Evolutionary conservation across 768 basidiomycete genomes (phyloP).

Genomic region (Russula virescens): DNA sequence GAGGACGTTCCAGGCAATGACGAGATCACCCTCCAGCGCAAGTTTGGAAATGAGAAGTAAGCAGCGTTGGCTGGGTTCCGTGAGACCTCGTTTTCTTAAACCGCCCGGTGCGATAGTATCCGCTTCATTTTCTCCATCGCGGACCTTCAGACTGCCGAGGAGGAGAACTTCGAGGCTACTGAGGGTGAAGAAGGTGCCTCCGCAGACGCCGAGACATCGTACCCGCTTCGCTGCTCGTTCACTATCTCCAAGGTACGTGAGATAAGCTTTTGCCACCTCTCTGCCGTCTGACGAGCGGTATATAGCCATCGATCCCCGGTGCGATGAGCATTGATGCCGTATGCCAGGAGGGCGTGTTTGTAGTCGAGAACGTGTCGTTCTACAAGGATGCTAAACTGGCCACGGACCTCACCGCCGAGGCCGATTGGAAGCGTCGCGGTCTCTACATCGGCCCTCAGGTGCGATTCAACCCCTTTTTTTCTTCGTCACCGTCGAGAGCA

Average conservation of each 20-base stretch:
- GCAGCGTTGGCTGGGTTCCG: conserved; percentile 29
- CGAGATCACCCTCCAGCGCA: conserved; percentile 75
- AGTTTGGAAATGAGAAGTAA: conserved; percentile 86
- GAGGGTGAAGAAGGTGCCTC: conserved; percentile 39
- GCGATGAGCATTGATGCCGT: conserved; percentile 75
- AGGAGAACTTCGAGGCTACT: conserved; percentile 34
- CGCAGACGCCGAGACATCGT: conserved; percentile 38
- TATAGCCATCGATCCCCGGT: conserved; percentile 48
- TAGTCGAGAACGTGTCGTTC: conserved; percentile 83
- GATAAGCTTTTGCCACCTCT: neutral
- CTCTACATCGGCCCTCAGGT: conserved; percentile 91
- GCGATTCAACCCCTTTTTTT: conserved; percentile 19
- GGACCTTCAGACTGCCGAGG: conserved; percentile 58
- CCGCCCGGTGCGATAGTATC: conserved; percentile 44
- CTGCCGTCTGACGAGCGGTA: neutral
- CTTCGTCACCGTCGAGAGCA: neutral
- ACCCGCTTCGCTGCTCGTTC: conserved; percentile 74
- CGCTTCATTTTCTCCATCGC: conserved; percentile 90
- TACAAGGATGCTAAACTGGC: conserved; percentile 71
- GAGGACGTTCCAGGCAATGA: conserved; percentile 66
- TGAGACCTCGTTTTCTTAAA: no score
- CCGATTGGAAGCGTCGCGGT: conserved; percentile 90
- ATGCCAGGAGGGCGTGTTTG: conserved; percentile 71
- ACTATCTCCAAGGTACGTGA: conserved; percentile 73
- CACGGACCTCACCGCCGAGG: conserved; percentile 75